Evolutionary conservation across 495 filamentous ascomycete genomes (phyloP).

Genomic region (Letharia columbiana): DNA sequence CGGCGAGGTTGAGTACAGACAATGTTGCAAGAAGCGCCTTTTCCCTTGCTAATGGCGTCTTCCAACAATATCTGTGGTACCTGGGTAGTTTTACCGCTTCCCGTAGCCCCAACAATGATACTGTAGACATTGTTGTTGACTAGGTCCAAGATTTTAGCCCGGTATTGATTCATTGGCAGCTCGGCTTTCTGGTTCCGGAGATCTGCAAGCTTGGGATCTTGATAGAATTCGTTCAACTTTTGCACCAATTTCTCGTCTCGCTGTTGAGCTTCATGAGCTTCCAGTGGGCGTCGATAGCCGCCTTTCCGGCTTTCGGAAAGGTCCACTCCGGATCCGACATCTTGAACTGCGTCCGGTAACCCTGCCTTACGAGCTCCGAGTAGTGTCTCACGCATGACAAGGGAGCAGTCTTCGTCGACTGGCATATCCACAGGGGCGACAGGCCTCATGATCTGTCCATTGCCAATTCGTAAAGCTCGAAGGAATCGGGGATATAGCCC

Average conservation of each 20-base stretch:
- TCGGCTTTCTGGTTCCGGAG: slow-evolving; percentile 33
- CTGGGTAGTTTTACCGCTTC: slow-evolving; percentile 55
- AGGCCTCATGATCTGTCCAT: slow-evolving; percentile 35
- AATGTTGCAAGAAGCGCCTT: slow-evolving; percentile 41
- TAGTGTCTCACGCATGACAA: slow-evolving; percentile 37
- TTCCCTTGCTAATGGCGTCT: slow-evolving; percentile 36
- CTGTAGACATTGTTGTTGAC: slow-evolving; percentile 42
- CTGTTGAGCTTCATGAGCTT: slow-evolving; percentile 19
- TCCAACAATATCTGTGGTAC: slow-evolving; percentile 53
- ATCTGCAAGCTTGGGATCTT: slow-evolving; percentile 28
- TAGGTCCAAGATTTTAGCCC: slow-evolving; percentile 38
- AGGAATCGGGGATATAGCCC: slow-evolving; percentile 34
- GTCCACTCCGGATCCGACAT: slow-evolving; percentile 22
- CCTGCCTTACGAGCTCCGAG: slow-evolving; percentile 35
- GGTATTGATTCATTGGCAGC: slow-evolving; percentile 44
- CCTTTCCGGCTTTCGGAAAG: slow-evolving; percentile 14
- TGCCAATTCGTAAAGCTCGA: slow-evolving; percentile 31
- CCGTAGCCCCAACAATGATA: slow-evolving; percentile 50
- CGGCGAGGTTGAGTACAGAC: slow-evolving; percentile 53
- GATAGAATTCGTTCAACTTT: slow-evolving; percentile 27
- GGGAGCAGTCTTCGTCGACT: slow-evolving; percentile 32
- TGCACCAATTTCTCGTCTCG: slow-evolving; percentile 28
- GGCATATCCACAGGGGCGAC: slow-evolving; percentile 29
- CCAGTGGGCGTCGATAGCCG: slow-evolving; percentile 22
- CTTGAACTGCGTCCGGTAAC: slow-evolving; percentile 32